Conservation (phyloP, 202 grass and related monocot species). For the Zoysia matrella region DNA sequence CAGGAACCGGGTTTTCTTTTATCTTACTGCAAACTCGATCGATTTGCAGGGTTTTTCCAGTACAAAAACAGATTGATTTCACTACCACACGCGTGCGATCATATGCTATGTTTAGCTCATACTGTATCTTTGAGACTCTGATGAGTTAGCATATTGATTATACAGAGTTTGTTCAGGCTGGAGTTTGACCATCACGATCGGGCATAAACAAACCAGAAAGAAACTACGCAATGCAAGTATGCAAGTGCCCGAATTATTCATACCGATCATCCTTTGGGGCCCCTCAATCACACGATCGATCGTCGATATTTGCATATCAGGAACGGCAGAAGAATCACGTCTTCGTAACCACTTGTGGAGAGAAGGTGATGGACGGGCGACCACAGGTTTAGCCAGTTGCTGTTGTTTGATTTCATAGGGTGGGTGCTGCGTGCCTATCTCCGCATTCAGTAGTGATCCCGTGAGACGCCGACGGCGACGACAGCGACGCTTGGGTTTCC, state of each 20-base stretch:
- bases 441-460: neutral
- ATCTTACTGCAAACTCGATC: too few species aligned
- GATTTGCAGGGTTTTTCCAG: too few species aligned
- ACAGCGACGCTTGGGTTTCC: neutral
- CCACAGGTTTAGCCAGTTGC: neutral
- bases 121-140: neutral
- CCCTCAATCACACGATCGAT: neutral
- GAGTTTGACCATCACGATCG: neutral
- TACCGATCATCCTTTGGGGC: neutral
- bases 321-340: neutral
- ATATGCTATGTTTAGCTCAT: neutral
- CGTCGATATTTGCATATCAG: neutral
- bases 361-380: conserved; percentile 9
- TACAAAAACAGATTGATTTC: neutral
- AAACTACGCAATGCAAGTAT: neutral
- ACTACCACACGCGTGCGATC: neutral
- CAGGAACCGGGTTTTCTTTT: too few species aligned
- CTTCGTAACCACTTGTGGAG: neutral
- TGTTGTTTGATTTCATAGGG: neutral
- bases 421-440: conserved; percentile 3
- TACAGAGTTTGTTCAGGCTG: neutral
- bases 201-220: neutral
- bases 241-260: neutral
- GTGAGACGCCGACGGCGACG: conserved; percentile 8
- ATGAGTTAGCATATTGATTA: neutral